Conservation (phyloP, 2,329 filamentous ascomycete genomes). For the Fusarium piperis region DNA sequence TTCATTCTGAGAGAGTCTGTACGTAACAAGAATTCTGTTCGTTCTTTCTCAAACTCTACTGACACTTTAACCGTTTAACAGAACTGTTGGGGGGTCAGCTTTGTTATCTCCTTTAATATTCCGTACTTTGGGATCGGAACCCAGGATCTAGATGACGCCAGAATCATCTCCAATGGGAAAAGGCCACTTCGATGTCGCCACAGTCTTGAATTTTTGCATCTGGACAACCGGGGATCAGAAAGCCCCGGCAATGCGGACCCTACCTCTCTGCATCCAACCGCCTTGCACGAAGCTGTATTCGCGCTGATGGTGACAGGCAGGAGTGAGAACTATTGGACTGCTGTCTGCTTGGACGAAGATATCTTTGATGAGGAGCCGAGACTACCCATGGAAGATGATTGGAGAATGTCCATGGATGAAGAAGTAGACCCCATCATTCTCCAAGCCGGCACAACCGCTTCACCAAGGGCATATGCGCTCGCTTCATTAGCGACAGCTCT, state of each 20-base stretch:
- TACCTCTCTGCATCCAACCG: neutral
- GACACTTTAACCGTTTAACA: neutral
- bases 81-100: neutral
- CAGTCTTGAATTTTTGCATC: neutral
- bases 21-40: neutral
- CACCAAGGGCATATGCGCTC: neutral
- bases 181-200: neutral
- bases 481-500: neutral
- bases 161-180: neutral
- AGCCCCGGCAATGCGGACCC: too few relatives aligned
- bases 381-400: neutral
- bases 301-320: neutral
- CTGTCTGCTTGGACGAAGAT: neutral
- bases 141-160: neutral
- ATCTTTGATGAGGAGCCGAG: neutral
- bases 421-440: neutral
- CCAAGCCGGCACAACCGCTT: neutral
- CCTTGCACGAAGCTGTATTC: neutral
- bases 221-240: neutral
- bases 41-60: neutral
- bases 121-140: neutral
- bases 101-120: neutral
- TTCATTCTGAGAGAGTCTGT: neutral
- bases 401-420: neutral
- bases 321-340: neutral